Base-by-base conservation (phyloP, 106 monocot species). In the Dioscorea dumetorum region DNA sequence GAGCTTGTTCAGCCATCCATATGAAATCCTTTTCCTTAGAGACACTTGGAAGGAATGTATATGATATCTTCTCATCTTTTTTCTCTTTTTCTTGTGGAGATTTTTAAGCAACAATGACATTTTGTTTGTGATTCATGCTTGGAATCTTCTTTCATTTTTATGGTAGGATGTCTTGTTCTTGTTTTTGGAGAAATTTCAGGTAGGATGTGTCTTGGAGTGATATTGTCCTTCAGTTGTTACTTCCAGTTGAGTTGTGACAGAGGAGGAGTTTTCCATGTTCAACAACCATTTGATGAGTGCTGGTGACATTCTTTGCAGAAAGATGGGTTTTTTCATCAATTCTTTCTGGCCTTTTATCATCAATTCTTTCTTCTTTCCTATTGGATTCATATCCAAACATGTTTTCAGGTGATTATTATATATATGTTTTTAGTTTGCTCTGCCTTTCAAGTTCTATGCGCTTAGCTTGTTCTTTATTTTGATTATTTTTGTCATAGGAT, bases 331-430 rank as follows among this genome's bases (percentile, higher is more conserved):
- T 20, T 67, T 72, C 24, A 23, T 83, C 24, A 58, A 22, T 65
- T 72, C 63, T 52, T 70, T 59, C 48, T 76, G 72, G 75, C 50
- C 76, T 22, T 70, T 54, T 54, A 21, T 86, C 58, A 32, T 48
- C 49, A 72, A 21, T 48, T 76, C 32, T 10, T 4, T 77, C 57
- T 0, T 74, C 34, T 33, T 77, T 32, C 41, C 67, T 8, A 20
- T 76, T 52, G 73, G 66, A 23, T 63, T 79, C 74, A 61, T 77
- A 5, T 22, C 63, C 33, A 19, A 20, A 24, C 66, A 61, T 64
- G 52, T 74, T 7, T 70, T 82, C 79, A 76, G 86, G 86, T 86
- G 58, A 6, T 32, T 3, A n/a, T 12, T 22, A 34, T 41, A 41
- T 41, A 41, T 41, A 41, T 8, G 28, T 28, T 28, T 41, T 10